Conservation (phyloP, 2,329 filamentous ascomycete species). For the Apiospora phragmitis region DNA sequence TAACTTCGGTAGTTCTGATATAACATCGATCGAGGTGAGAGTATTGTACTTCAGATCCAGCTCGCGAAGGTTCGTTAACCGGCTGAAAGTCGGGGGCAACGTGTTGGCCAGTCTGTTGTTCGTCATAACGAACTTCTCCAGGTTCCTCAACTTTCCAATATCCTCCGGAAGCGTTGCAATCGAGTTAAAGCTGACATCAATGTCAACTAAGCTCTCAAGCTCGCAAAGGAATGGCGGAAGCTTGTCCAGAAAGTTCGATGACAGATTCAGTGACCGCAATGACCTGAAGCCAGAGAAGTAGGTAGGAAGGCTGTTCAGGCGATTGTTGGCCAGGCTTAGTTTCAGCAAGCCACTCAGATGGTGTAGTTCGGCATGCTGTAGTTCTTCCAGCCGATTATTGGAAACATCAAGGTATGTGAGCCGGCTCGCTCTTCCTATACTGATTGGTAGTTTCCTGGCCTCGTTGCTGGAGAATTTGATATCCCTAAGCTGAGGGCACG, state of each 20-base stretch:
- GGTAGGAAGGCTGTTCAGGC: slow-evolving; percentile 72
- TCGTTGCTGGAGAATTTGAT: slow-evolving; percentile 97
- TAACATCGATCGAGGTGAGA: slow-evolving; percentile 83
- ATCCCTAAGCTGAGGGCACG: slow-evolving; percentile 86
- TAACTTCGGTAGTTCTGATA: slow-evolving; percentile 80
- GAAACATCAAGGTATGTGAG: slow-evolving; percentile 92
- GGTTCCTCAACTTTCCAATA: slow-evolving; percentile 74
- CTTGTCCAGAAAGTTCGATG: slow-evolving; percentile 84
- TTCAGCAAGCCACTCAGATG: slow-evolving; percentile 77
- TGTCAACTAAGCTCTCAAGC: slow-evolving; percentile 79
- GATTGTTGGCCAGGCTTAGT: slow-evolving; percentile 92
- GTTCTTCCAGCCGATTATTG: slow-evolving; percentile 85
- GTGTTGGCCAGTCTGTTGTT: slow-evolving; percentile 85
- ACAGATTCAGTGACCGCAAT: slow-evolving; percentile 83
- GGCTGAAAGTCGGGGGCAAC: slow-evolving; percentile 71
- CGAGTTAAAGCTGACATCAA: slow-evolving; percentile 95
- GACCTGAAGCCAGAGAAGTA: slow-evolving; percentile 82
- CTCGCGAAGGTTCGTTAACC: slow-evolving; percentile 79
- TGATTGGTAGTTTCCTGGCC: slow-evolving; percentile 79
- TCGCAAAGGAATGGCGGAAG: slow-evolving; percentile 87
- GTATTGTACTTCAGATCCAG: slow-evolving; percentile 93
- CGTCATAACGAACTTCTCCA: slow-evolving; percentile 91
- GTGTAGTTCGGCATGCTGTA: slow-evolving; percentile 82
- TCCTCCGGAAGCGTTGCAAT: slow-evolving; percentile 76
- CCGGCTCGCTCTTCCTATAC: slow-evolving; percentile 75